These are phyloP conservation scores for Paecilomyces niveus DNA, from an alignment of 2,329 filamentous ascomycete species.

Conservation along the genomic window DNA sequence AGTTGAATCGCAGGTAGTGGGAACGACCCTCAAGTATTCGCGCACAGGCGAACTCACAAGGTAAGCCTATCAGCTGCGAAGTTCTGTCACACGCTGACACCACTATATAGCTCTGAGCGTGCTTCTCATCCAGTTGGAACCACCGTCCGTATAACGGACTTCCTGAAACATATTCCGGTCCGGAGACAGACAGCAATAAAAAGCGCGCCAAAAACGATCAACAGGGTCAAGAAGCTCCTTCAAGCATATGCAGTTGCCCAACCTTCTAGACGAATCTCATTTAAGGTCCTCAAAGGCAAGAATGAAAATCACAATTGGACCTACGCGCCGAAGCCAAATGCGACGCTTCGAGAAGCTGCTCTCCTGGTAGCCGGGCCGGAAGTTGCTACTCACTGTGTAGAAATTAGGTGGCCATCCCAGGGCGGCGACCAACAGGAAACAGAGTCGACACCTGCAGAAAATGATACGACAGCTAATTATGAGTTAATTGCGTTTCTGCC, in stretches of 20 bases:
- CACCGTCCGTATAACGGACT: slow-evolving; percentile 49
- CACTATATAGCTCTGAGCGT: slow-evolving; percentile 22
- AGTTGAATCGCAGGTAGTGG: slow-evolving; percentile 50
- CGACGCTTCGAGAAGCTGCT: slow-evolving; percentile 46
- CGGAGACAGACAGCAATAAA: slow-evolving; percentile 51
- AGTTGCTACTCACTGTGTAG: slow-evolving; percentile 44
- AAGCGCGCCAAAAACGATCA: slow-evolving; percentile 41
- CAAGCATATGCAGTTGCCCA: slow-evolving; percentile 55
- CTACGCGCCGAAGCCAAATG: slow-evolving; percentile 48
- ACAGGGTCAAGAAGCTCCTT: slow-evolving; percentile 46
- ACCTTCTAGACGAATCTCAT: slow-evolving; percentile 47
- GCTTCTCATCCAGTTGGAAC: slow-evolving; percentile 54
- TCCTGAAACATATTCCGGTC: slow-evolving; percentile 54
- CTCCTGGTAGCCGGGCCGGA: slow-evolving; percentile 51
- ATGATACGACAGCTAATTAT: slow-evolving; percentile 9
- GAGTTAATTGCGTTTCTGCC: slow-evolving; percentile 45
- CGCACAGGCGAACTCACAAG: slow-evolving; percentile 43
- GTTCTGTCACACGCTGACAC: neutral
- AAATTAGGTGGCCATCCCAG: slow-evolving; percentile 20
- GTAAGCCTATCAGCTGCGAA: slow-evolving; percentile 20
- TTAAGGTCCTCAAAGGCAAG: slow-evolving; percentile 52
- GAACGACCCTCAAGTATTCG: slow-evolving; percentile 44
- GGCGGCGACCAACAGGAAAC: slow-evolving; percentile 8
- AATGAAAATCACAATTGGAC: slow-evolving; percentile 55
- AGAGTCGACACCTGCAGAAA: slow-evolving; percentile 2